Percentiles rank a stretch among this genome's conserved stretches.
Conservation (phyloP, 495 filamentous ascomycete genomes). For the Tetracladium setigerum region DNA sequence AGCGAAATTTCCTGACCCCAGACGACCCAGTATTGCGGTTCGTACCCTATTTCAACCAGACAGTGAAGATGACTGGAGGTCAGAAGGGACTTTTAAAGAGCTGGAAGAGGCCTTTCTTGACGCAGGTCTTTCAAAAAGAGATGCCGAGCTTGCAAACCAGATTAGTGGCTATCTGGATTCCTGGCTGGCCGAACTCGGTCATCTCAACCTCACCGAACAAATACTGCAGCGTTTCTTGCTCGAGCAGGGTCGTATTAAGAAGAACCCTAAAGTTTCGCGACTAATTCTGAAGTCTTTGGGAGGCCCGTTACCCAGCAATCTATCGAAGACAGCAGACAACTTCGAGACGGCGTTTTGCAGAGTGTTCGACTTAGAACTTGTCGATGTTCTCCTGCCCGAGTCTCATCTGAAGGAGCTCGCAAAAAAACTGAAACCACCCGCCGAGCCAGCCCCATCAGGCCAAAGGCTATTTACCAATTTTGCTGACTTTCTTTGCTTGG, state of each 20-base stretch:
- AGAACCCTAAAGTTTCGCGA: not conserved
- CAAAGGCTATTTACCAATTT: not conserved
- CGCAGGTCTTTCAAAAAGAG: constrained; percentile 7
- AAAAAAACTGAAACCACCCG: not conserved
- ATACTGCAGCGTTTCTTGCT: constrained; percentile 10
- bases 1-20: constrained; percentile 15
- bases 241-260: not conserved
- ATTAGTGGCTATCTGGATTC: constrained; percentile 7
- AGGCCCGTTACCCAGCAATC: not conserved
- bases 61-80: not conserved
- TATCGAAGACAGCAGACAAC: not conserved
- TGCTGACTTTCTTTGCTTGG: constrained; percentile 12
- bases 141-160: constrained; percentile 4
- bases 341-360: constrained; percentile 11
- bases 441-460: constrained; percentile 1
- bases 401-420: constrained; percentile 9
- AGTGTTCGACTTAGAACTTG: constrained; percentile 8
- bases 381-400: constrained; percentile 7
- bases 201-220: constrained; percentile 1
- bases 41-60: constrained; percentile 9
- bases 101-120: not conserved
- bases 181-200: constrained; percentile 15
- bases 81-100: constrained; percentile 12
- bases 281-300: not conserved
- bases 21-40: constrained; percentile 19